Conservation (phyloP, 495 filamentous ascomycete species). For the Annulohypoxylon nitens region DNA sequence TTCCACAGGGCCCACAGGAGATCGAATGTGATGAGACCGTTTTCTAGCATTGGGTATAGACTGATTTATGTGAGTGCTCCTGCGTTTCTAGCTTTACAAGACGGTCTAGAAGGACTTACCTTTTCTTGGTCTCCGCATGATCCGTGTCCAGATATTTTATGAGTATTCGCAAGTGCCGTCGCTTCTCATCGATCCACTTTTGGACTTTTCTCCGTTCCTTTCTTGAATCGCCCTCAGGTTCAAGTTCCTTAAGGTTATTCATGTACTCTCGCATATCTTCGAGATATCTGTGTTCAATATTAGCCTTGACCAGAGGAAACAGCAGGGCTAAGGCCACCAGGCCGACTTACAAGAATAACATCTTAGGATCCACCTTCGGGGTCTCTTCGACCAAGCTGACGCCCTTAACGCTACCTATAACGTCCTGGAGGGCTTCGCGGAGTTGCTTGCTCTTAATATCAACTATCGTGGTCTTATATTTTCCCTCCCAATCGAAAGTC, state of each 20-base stretch:
- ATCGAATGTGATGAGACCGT: constrained; percentile 90
- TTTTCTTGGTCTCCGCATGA: constrained; percentile 80
- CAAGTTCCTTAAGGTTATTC: constrained; percentile 74
- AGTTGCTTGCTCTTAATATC: constrained; percentile 89
- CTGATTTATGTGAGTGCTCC: constrained; percentile 52
- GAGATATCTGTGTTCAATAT: constrained; percentile 65
- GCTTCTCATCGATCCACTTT: constrained; percentile 76
- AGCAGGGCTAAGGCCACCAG: background rate
- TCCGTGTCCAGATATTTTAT: constrained; percentile 86
- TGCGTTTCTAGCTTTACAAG: background rate
- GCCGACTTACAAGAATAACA: constrained; percentile 76
- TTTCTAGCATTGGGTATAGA: constrained; percentile 84
- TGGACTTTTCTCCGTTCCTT: constrained; percentile 70
- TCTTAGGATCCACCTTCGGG: constrained; percentile 84
- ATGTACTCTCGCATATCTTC: constrained; percentile 76
- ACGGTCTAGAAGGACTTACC: constrained; percentile 31
- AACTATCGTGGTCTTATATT: constrained; percentile 80
- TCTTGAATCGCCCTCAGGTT: constrained; percentile 60
- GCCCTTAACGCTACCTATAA: constrained; percentile 86
- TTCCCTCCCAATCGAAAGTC: constrained; percentile 89
- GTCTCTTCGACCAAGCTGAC: constrained; percentile 85
- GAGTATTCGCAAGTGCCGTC: constrained; percentile 79
- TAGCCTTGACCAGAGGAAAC: constrained; percentile 1
- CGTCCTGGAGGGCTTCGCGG: constrained; percentile 76
- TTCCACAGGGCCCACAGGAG: constrained; percentile 93